Percentiles rank a stretch among this genome's conserved stretches.
These are phyloP conservation scores for Herpetospermum pedunculosum DNA, from an alignment of 306 rosid species.

Conservation along the genomic window DNA sequence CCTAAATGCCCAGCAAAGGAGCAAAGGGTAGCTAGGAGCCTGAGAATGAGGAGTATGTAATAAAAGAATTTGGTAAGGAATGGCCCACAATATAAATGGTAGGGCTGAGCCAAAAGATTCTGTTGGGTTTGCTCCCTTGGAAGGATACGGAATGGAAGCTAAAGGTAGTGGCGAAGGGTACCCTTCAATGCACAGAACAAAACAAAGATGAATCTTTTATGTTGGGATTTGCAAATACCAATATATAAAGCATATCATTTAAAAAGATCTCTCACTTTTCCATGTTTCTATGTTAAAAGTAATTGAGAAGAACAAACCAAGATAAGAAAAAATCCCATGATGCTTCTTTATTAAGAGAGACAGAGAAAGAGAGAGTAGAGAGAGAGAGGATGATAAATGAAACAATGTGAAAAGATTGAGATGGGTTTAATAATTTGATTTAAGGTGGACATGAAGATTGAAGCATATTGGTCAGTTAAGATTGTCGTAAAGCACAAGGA, in stretches of 20 bases:
- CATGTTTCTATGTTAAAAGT: neutral
- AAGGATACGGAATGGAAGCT: slow-evolving; percentile 17
- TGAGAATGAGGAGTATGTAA: neutral
- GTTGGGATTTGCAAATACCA: slow-evolving; percentile 17
- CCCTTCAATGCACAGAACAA: slow-evolving; percentile 3
- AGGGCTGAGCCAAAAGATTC: slow-evolving; percentile 47
- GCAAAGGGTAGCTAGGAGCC: slow-evolving; percentile 3
- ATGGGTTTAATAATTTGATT: neutral
- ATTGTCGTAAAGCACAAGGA: slow-evolving; percentile 32
- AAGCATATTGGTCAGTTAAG: slow-evolving; percentile 31
- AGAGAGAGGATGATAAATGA: neutral
- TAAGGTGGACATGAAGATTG: slow-evolving; percentile 13
- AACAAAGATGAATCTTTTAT: slow-evolving; percentile 22
- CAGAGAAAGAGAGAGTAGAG: neutral
- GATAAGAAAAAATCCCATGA: neutral
- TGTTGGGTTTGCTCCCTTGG: slow-evolving; percentile 66
- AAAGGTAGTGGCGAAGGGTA: neutral
- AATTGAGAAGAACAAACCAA: neutral
- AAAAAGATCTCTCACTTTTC: neutral
- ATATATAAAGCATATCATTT: neutral
- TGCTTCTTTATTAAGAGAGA: neutral
- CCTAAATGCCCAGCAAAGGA: neutral
- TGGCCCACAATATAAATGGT: slow-evolving; percentile 42
- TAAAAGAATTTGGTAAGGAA: slow-evolving; percentile 4
- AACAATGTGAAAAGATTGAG: neutral